phyloP scores from a whole-genome alignment of 2,329 filamentous ascomycete species.

The Colletotrichum falcatum region DNA sequence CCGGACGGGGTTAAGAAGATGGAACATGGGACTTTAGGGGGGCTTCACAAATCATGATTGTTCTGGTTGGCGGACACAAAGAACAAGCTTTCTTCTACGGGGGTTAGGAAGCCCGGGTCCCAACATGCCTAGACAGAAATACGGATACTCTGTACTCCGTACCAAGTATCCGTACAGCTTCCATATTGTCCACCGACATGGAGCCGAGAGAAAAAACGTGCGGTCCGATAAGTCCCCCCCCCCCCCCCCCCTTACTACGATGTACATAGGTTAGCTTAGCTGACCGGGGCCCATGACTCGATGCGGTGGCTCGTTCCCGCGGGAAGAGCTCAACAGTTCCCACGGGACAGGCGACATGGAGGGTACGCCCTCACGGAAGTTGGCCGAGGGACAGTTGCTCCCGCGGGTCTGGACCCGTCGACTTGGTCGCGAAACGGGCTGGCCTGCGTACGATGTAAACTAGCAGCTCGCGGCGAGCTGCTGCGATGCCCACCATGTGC shows the following conservation, averaged over 20 bases:
- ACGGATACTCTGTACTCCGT: no score
- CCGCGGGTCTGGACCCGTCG: constrained; percentile 30
- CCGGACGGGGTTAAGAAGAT: neutral
- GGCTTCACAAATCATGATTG: constrained; percentile 3
- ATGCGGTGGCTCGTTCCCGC: constrained; percentile 14
- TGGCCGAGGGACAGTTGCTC: constrained; percentile 35
- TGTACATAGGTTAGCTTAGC: neutral
- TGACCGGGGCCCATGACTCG: constrained; percentile 30
- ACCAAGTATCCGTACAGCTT: no score
- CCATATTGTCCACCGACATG: neutral
- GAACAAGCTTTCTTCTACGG: constrained; percentile 33
- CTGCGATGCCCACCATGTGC: constrained; percentile 6
- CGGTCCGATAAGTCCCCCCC: neutral
- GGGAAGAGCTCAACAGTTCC: constrained; percentile 1
- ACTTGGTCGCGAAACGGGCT: constrained; percentile 19
- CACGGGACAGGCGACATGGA: neutral
- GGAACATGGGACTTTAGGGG: neutral
- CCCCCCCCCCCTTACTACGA: neutral
- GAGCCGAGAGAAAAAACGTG: neutral
- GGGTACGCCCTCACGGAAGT: constrained; percentile 30
- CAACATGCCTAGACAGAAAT: no score
- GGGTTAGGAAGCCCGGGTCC: neutral
- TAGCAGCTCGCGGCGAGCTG: constrained; percentile 33
- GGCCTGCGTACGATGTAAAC: neutral
- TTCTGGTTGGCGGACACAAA: constrained; percentile 26